Conservation (phyloP, 345 rosid species). For the Moricandia arvensis region DNA sequence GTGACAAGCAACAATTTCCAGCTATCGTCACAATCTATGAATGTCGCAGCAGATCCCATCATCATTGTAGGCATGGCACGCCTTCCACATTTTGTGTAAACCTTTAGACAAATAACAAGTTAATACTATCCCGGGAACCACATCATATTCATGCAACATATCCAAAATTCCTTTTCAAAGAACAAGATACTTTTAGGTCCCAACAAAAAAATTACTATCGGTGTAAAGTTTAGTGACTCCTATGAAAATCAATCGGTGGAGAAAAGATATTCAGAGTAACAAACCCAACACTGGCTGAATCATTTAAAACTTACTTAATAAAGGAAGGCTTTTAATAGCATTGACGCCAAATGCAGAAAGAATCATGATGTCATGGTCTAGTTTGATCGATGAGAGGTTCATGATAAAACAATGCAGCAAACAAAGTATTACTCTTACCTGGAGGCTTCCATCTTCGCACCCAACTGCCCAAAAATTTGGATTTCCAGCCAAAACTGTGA, state of each 20-base stretch:
- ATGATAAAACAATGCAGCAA: neutral
- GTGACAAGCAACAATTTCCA: conserved; percentile 92
- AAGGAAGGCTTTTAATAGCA: conserved; percentile 3
- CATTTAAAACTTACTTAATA: neutral
- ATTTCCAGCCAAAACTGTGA: conserved; percentile 94
- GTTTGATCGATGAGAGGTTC: neutral
- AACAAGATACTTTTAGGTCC: conserved; percentile 17
- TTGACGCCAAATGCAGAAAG: conserved; percentile 5
- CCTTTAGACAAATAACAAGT: conserved; percentile 45
- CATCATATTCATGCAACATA: neutral
- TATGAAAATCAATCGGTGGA: neutral
- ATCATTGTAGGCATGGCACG: conserved; percentile 96
- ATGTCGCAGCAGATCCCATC: conserved; percentile 93
- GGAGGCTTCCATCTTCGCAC: conserved; percentile 93
- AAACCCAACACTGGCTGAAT: neutral
- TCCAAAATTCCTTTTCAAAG: too few relatives aligned
- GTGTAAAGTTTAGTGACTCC: neutral
- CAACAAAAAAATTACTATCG: neutral
- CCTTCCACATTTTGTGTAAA: conserved; percentile 93
- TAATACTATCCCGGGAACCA: neutral
- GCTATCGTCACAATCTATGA: conserved; percentile 86
- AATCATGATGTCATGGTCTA: neutral
- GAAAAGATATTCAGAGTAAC: conserved; percentile 1
- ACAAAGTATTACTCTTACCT: conserved; percentile 67
- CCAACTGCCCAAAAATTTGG: conserved; percentile 99